Percentiles rank a stretch among this genome's conserved stretches.
phyloP scores from a whole-genome alignment of 148 eudicot genomes.

The Chenopodium album region DNA sequence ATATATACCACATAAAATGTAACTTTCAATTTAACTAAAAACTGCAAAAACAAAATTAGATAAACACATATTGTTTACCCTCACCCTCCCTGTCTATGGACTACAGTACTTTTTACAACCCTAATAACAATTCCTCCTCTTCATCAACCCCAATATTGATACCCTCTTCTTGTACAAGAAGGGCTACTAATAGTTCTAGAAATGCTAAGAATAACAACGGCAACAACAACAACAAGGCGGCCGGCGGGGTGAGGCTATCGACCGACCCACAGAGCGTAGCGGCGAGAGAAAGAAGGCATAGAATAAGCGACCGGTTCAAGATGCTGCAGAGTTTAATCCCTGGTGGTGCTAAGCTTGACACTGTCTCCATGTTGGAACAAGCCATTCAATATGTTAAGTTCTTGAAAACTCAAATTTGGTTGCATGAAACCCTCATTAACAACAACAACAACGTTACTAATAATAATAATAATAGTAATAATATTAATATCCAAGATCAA shows the following conservation, averaged over 20 bases:
- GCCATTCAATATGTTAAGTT: conserved; percentile 74
- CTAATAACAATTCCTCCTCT: conserved; percentile 2
- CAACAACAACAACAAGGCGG: background rate
- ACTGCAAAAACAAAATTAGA: background rate
- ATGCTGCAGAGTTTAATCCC: conserved; percentile 63
- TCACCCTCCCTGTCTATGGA: conserved; percentile 11
- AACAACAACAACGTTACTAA: background rate
- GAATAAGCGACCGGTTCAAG: conserved; percentile 65
- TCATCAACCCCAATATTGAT: conserved; percentile 12
- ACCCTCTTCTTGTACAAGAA: conserved; percentile 18
- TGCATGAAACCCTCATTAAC: conserved; percentile 48
- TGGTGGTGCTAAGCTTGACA: conserved; percentile 67
- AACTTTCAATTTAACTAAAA: background rate
- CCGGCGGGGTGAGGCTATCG: conserved; percentile 43
- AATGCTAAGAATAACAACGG: background rate
- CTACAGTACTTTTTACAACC: conserved; percentile 14
- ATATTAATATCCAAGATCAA: background rate
- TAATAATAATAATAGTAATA: background rate
- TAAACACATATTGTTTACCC: background rate
- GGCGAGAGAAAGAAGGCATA: conserved; percentile 63
- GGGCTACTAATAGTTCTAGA: background rate
- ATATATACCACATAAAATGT: conserved; percentile 13
- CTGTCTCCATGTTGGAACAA: conserved; percentile 65
- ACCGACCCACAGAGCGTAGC: conserved; percentile 79
- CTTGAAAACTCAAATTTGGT: conserved; percentile 56